These are phyloP conservation scores for Cordyceps farinosa DNA, from an alignment of 2,329 filamentous ascomycete genomes.

Conservation along the genomic window DNA sequence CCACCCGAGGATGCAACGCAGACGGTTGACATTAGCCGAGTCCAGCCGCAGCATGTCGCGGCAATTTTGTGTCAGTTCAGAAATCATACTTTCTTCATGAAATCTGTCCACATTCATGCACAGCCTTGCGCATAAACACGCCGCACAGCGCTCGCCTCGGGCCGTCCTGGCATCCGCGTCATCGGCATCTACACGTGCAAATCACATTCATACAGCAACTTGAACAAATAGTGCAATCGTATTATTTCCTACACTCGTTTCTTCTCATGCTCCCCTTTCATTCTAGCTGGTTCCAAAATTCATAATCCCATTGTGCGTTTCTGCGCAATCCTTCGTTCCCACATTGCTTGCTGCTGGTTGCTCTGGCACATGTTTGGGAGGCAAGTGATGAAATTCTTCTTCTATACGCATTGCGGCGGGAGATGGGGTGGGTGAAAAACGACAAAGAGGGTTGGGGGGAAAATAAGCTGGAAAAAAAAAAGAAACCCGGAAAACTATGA, in stretches of 20 bases:
- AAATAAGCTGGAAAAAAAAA: slow-evolving; percentile 16
- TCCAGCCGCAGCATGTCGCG: too few relatives aligned
- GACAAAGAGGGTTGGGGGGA: slow-evolving; percentile 12
- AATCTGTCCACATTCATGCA: too few relatives aligned
- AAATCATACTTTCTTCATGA: too few relatives aligned
- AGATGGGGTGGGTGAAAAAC: neutral
- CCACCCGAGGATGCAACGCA: too few relatives aligned
- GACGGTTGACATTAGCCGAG: too few relatives aligned
- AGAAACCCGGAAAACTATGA: slow-evolving; percentile 14
- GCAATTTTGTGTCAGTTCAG: too few relatives aligned
- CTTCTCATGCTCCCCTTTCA: neutral
- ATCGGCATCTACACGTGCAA: too few relatives aligned
- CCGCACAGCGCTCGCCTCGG: too few relatives aligned
- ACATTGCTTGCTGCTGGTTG: neutral
- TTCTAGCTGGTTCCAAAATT: neutral
- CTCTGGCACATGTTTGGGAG: neutral
- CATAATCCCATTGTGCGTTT: neutral
- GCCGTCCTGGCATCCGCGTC: too few relatives aligned
- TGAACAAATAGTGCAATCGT: neutral
- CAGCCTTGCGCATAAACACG: too few relatives aligned
- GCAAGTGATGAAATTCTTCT: slow-evolving; percentile 12
- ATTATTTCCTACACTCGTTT: neutral
- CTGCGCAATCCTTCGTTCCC: too few relatives aligned
- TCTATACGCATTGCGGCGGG: slow-evolving; percentile 13
- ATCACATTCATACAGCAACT: neutral